Evolutionary conservation across 257 asterid genomes (phyloP).

Genomic region (Fraxinus pennsylvanica): DNA sequence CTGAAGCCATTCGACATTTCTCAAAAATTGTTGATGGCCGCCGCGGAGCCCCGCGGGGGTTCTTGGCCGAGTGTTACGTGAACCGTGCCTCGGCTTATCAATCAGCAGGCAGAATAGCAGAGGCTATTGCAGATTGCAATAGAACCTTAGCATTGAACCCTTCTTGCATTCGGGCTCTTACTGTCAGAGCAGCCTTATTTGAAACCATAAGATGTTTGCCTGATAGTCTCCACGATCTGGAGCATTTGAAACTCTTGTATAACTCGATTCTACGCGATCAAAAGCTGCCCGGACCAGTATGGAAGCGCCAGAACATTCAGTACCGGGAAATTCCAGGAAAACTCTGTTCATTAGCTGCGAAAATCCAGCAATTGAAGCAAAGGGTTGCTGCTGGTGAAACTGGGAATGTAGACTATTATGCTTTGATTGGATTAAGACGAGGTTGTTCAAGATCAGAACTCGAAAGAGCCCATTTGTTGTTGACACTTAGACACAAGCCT

Average conservation of each 20-base stretch:
- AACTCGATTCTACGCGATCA: constrained; percentile 78
- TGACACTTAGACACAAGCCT: constrained; percentile 79
- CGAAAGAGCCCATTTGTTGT: constrained; percentile 80
- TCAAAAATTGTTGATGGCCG: constrained; percentile 77
- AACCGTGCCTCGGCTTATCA: constrained; percentile 63
- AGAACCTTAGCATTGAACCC: constrained; percentile 80
- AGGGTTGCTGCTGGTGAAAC: constrained; percentile 85
- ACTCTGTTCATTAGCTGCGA: constrained; percentile 69
- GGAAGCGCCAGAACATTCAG: constrained; percentile 79
- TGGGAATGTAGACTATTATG: constrained; percentile 75
- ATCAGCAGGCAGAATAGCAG: constrained; percentile 62
- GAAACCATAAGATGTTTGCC: constrained; percentile 79
- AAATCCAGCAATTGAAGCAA: constrained; percentile 76
- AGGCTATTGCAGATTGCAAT: constrained; percentile 77
- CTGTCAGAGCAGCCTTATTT: constrained; percentile 65
- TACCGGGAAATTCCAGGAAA: constrained; percentile 92
- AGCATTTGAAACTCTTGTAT: constrained; percentile 81
- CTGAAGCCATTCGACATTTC: constrained; percentile 73
- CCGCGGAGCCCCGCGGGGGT: constrained; percentile 73
- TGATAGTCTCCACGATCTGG: constrained; percentile 89
- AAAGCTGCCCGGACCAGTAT: constrained; percentile 75
- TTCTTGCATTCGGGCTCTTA: constrained; percentile 74
- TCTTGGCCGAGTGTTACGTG: constrained; percentile 65
- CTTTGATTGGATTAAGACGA: constrained; percentile 73
- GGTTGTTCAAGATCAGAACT: constrained; percentile 87